Evolutionary conservation across 1,284 basidiomycete genomes (phyloP), one percentile per base, ranked within the genome.

Genomic region (Puccinia coronata): DNA sequence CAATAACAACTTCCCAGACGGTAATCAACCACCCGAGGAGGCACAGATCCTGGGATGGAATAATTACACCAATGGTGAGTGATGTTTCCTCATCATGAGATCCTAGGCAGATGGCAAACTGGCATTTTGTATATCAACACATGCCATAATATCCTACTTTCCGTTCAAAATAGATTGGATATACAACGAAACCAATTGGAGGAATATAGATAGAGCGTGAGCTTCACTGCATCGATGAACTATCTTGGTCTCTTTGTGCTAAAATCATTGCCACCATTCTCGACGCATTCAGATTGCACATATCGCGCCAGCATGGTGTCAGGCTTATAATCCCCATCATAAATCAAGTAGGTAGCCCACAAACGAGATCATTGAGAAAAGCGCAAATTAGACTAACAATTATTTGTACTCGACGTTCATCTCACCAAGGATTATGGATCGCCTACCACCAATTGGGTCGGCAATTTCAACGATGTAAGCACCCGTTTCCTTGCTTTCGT

Each of bases 111-210:
- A 9, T 25, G n/a, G 20, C 8, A n/a, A 25, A 18, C 5, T 49
- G 14, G n/a, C n/a, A 71, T 14, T 0, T 31, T 16, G 36, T 49
- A 28, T 20, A 47, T n/a, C 23, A 36, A 34, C 8, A 4, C 25
- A 25, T 2, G 34, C 3, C 43, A 49, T 51, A 6, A 23, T 25
- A 71, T 18, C 36, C 16, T 14, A 5, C n/a, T 75, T 75, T 23
- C 14, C 36, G 5, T 34, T 20, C 6, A 51, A 28, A 41, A 25
- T 70, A 80, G 79, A 80, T 80, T 80, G 79, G 79, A 73, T 65
- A 39, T 80, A 80, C 47, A 80, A 72, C 31, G 79, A 80, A 41
- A 53, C 79, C 57, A 80, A 80, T 53, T 80, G 79, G 79, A 49
- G 69, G 57, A 47, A 63, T 51, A 49, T 80, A 9, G 79, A 80